Conservation (phyloP, 495 filamentous ascomycete genomes). For the Penicillium lagena region DNA sequence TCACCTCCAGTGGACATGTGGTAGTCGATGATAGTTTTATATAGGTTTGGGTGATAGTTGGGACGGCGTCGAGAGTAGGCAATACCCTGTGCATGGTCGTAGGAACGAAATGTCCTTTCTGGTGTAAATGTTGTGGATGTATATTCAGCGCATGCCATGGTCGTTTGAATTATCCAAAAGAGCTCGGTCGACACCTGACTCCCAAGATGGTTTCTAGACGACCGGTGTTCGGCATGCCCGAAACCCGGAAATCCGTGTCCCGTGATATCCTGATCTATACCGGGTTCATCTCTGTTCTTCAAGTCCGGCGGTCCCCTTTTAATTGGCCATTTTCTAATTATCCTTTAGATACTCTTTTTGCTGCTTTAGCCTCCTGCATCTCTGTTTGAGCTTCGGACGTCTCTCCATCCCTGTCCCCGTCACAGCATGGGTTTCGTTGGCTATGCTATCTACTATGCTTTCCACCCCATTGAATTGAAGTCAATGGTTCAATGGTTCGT, state of each 20-base stretch:
- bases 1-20: slow-evolving; percentile 44
- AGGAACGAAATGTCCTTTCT: slow-evolving; percentile 40
- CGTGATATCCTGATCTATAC: no score
- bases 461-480: slow-evolving; percentile 75
- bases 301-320: no score
- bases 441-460: slow-evolving; percentile 64
- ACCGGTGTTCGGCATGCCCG: no score
- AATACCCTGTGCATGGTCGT: slow-evolving; percentile 33
- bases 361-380: no score
- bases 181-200: no score
- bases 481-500: slow-evolving; percentile 88
- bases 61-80: slow-evolving; percentile 36
- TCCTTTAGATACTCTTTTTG: slow-evolving; percentile 1
- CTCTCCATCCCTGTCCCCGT: not conserved
- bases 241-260: no score
- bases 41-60: slow-evolving; percentile 35
- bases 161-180: no score
- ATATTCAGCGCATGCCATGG: no score
- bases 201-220: no score
- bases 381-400: no score
- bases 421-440: slow-evolving; percentile 44
- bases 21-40: slow-evolving; percentile 39
- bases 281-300: no score
- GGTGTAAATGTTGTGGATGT: no score
- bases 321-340: slow-evolving; percentile 4